Base-by-base conservation (phyloP, 441 rosid genomes). In the Pelargonium citronellum region DNA sequence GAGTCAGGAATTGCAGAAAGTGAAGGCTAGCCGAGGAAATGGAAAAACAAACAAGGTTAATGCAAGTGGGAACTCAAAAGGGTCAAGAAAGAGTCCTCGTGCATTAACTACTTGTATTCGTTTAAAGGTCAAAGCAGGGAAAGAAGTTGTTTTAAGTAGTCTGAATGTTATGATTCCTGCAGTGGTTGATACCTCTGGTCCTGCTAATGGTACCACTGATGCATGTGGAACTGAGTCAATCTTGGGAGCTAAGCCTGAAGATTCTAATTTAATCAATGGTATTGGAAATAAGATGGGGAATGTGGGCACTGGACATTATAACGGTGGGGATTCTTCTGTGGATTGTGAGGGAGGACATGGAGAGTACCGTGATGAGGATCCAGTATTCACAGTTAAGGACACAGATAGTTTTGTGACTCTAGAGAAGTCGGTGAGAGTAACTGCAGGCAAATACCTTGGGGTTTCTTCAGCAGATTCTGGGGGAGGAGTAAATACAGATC, bases 41-140 rank as follows among this genome's bases (percentile, higher is more conserved):
- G 72, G 75, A 78, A 84, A 79, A 74, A 71, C 5, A 67, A 81
- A 39, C 34, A 86, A 74, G 64, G 77, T 76, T 64, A 71, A 7
- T 67, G 63, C 69, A 34, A 74, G 77, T 61, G 77, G 83, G 47
- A 73, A 73, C 69, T 75, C 76, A 22, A 80, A 75, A 46, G 78
- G 67, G 37, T 81, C 88, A 58, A 75, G 76, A 66, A 78, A 73
- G 72, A 82, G 80, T 62, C 10, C 39, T 69, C 74, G 67, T 79
- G 69, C 82, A 80, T 76, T 83, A 74, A 82, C 76, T 57, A 76
- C 76, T 69, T 72, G 87, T 74, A 84, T 92, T 49, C 91, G 95
- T 34, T 77, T 95, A 79, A 91, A 83, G 86, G 87, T 95, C 73
- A 95, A 85, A 81, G 71, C 90, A 80, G 95, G 97, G 69, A 89